phyloP scores from a whole-genome alignment of 2,329 filamentous ascomycete species.

The Diplodia mutila region DNA sequence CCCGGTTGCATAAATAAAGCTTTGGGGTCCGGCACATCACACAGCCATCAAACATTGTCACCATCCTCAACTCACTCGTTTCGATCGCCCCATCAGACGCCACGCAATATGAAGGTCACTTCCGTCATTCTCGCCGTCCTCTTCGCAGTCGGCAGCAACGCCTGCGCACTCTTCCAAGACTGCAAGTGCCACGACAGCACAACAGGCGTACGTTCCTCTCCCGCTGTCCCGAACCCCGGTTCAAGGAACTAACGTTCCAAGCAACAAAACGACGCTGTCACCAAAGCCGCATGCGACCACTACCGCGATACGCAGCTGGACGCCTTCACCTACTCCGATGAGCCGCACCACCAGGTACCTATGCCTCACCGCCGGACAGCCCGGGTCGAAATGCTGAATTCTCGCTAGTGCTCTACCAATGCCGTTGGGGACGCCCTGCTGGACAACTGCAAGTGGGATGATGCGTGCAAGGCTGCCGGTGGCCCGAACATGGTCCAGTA shows the following conservation, averaged over 20 bases:
- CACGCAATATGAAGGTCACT: background rate
- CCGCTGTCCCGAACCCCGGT: fast-evolving
- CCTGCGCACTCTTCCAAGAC: conserved; percentile 5
- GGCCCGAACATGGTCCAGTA: conserved; percentile 12
- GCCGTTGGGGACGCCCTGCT: background rate
- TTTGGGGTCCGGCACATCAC: background rate
- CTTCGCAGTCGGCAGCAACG: conserved; percentile 4
- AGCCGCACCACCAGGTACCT: background rate
- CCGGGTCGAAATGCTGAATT: background rate
- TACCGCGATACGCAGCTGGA: background rate
- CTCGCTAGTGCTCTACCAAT: background rate
- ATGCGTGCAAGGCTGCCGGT: conserved; percentile 4
- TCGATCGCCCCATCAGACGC: background rate
- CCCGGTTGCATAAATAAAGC: too few relatives aligned
- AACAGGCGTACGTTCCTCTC: background rate
- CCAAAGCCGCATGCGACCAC: conserved; percentile 10
- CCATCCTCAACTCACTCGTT: background rate
- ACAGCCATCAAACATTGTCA: background rate
- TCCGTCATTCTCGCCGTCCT: background rate
- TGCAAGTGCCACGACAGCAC: conserved; percentile 11
- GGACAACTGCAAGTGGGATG: conserved; percentile 15
- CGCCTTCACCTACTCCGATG: background rate
- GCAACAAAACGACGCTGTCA: conserved; percentile 8
- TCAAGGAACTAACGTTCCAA: background rate
- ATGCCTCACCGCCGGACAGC: background rate